Conservation (phyloP, 176 grass and related monocot species). For the Sorghum bicolor region Sorghum_bicolor_NCBIv3 NC_012878.2:55174501-55175000, state of each 20-base stretch:
- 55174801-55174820: conserved; percentile 92
- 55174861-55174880: conserved; percentile 79
- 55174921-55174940: not conserved
- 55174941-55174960: not conserved
- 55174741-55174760: conserved; percentile 99
- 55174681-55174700: conserved; percentile 79
- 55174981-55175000: conserved; percentile 96
- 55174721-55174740: conserved; percentile 95
- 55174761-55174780: conserved; percentile 91
- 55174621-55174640: not conserved
- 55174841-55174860: conserved; percentile 86
- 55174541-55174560: conserved; percentile 89
- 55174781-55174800: conserved; percentile 76
- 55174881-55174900: conserved; percentile 11
- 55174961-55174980: conserved; percentile 95
- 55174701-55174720: conserved; percentile 81
- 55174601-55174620: not conserved
- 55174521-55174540: conserved; percentile 84
- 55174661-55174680: not conserved
- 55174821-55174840: conserved; percentile 96
- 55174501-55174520: conserved; percentile 79
- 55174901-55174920: not conserved
- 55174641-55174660: not conserved
- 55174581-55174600: conserved; percentile 46
- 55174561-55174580: conserved; percentile 87